Percentiles rank a stretch among this genome's conserved stretches.
Evolutionary conservation across 1,284 basidiomycete species (phyloP).

Genomic region (Cystobasidiaceae sp.): DNA sequence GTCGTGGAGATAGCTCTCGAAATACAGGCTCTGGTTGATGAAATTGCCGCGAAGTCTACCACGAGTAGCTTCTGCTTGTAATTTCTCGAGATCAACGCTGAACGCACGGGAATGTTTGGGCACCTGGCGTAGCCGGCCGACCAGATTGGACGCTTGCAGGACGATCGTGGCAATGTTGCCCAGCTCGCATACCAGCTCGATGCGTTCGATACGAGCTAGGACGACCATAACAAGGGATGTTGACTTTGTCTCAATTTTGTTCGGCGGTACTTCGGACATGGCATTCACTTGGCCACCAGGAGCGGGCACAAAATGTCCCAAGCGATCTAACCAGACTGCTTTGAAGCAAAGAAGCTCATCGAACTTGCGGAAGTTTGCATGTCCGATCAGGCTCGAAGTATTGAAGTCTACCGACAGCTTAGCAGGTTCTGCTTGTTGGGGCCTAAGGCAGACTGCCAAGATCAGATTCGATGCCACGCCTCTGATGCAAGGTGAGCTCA

Average conservation of each 20-base stretch:
- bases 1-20: constrained; percentile 15
- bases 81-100: constrained; percentile 11
- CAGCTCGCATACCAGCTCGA: constrained; percentile 7
- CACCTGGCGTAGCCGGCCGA: constrained; percentile 12
- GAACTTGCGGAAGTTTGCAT: constrained; percentile 65
- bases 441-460: constrained; percentile 60
- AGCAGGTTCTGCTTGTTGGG: background rate
- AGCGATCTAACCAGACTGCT: constrained; percentile 80
- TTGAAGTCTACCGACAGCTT: constrained; percentile 12
- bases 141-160: background rate
- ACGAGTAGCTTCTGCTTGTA: background rate
- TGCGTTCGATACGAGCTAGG: background rate
- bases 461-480: constrained; percentile 60
- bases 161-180: constrained; percentile 24
- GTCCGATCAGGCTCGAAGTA: background rate
- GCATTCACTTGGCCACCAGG: no score
- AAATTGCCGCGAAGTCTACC: constrained; percentile 19
- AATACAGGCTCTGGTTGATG: background rate
- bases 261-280: background rate
- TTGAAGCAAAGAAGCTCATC: constrained; percentile 84
- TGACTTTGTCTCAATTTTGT: background rate
- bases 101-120: constrained; percentile 18
- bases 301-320: constrained; percentile 44
- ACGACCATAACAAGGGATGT: background rate
- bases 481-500: constrained; percentile 53